Percentiles rank a stretch among this genome's conserved stretches.
These are phyloP conservation scores for Candida ipomoeae DNA, from an alignment of 805 yeast species.

Conservation along the genomic window DNA sequence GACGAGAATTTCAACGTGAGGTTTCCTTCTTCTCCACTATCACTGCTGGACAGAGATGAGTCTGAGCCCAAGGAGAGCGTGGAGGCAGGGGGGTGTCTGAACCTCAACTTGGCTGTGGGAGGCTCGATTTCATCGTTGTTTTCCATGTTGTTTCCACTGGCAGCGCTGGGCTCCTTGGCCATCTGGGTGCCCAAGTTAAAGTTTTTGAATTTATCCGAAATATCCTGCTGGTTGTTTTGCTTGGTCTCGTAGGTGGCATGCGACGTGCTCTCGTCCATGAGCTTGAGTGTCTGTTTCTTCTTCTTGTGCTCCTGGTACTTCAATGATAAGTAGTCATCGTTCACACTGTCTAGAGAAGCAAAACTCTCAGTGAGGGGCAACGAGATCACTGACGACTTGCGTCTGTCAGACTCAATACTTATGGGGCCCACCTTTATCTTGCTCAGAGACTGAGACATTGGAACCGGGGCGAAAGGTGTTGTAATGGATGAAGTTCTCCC, in stretches of 20 bases:
- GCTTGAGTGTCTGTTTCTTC: constrained; percentile 10
- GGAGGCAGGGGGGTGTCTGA: constrained; percentile 3
- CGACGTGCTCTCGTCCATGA: constrained; percentile 5
- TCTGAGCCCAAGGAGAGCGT: constrained; percentile 15
- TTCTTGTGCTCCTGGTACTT: constrained; percentile 33
- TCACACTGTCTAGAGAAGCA: constrained; percentile 71
- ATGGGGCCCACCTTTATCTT: constrained; percentile 35
- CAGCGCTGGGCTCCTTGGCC: constrained; percentile 16
- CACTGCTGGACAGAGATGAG: constrained; percentile 22
- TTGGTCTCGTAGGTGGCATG: constrained; percentile 6
- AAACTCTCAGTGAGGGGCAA: constrained; percentile 69
- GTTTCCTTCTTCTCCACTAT: constrained; percentile 40
- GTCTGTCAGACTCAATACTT: constrained; percentile 19
- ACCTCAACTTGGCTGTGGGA: not conserved
- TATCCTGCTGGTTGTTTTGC: constrained; percentile 1
- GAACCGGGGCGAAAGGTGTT: not conserved
- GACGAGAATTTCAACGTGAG: constrained; percentile 44
- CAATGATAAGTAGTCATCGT: constrained; percentile 48
- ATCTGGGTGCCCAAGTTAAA: constrained; percentile 37
- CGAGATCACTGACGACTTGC: constrained; percentile 66
- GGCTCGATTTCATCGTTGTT: constrained; percentile 24
- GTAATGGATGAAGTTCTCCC: constrained; percentile 2
- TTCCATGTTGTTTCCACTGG: constrained; percentile 1
- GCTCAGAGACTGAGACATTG: constrained; percentile 9
- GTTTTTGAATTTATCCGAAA: constrained; percentile 28